A percentile compares a stretch with the other conserved stretches of the same genome.
Conservation (phyloP, 306 rosid species). For the Myrica gale region DNA sequence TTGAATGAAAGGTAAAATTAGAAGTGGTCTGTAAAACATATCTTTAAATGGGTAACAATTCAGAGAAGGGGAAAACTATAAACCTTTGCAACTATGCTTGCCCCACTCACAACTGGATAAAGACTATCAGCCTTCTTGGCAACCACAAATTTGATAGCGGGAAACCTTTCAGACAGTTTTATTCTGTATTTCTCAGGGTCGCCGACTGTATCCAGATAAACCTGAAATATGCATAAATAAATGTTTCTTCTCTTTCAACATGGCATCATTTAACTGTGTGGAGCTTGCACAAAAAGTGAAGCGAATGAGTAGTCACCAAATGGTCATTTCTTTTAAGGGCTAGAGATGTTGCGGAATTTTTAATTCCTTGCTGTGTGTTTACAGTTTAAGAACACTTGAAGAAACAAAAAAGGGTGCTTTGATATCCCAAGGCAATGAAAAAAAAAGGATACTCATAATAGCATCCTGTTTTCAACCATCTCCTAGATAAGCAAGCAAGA, state of each 20-base stretch:
- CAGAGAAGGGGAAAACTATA: slow-evolving; percentile 2
- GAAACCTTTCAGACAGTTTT: slow-evolving; percentile 64
- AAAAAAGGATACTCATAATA: not conserved
- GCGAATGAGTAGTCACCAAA: not conserved
- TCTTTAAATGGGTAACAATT: not conserved
- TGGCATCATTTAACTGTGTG: slow-evolving; percentile 1
- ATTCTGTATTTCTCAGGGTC: slow-evolving; percentile 76
- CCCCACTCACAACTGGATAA: slow-evolving; percentile 97
- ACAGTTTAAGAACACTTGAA: not conserved
- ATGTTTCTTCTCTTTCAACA: slow-evolving; percentile 12
- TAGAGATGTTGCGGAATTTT: not conserved
- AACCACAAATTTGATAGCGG: slow-evolving; percentile 80
- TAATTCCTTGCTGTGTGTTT: not conserved
- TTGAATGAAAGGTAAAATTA: slow-evolving; percentile 14
- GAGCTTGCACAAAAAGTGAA: not conserved
- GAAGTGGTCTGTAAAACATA: not conserved
- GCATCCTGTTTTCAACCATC: not conserved
- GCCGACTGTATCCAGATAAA: slow-evolving; percentile 89
- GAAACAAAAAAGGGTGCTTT: not conserved
- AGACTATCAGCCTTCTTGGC: slow-evolving; percentile 99
- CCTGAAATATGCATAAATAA: slow-evolving; percentile 43
- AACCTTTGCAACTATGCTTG: slow-evolving; percentile 94
- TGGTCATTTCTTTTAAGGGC: not conserved
- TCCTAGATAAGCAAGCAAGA: not conserved
- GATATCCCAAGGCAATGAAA: not conserved